Base-by-base conservation (phyloP, 306 rosid species). In the Lotus japonicus region DNA sequence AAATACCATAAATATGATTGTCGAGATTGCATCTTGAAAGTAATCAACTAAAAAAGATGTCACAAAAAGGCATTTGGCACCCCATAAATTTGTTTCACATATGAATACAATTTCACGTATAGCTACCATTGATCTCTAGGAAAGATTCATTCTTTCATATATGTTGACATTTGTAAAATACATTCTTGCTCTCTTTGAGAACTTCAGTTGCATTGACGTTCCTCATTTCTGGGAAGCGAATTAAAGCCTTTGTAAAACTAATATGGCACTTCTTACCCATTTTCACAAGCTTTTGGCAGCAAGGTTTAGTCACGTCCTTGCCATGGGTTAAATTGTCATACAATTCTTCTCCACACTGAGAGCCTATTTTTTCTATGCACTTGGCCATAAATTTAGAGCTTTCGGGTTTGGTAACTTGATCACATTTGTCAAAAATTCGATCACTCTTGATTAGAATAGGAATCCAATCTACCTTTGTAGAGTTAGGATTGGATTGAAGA, bases 281-380 rank as follows among this genome's bases (percentile, higher is more conserved):
- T 14, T 9, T 16, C 41, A 65, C 54, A 50, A 78, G 26, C 28
- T 50, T 78, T 9, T 16, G 3, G 9, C 82, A 71, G n/a, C 78
- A 64, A 2, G 2, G 4, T 9, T 7, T 9, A 0, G 10, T 36
- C 13, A 64, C 0, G 1, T 5, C 18, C n/a, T 9, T 15, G 5
- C 17, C 5, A 6, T 2, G 2, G 0, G 18, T 0, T 7, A 77
- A 0, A 3, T 58, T 48, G 1, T 7, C 3, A 11, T 1, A 6
- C 0, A 71, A 26, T 58, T 71, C 11, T 1, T 9, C 26, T 33
- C 49, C 74, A 19, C 77, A 71, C 0, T 31, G 6, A 8, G n/a
- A 3, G 0, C 82, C 74, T 5, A 71, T 2, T 41, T 48, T 3
- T 2, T 12, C 58, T 3, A 13, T 23, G 12, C 82, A 70, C 57